These are phyloP conservation scores for Suillus tomentosus DNA, from an alignment of 768 basidiomycete species.

Conservation along the genomic window DNA sequence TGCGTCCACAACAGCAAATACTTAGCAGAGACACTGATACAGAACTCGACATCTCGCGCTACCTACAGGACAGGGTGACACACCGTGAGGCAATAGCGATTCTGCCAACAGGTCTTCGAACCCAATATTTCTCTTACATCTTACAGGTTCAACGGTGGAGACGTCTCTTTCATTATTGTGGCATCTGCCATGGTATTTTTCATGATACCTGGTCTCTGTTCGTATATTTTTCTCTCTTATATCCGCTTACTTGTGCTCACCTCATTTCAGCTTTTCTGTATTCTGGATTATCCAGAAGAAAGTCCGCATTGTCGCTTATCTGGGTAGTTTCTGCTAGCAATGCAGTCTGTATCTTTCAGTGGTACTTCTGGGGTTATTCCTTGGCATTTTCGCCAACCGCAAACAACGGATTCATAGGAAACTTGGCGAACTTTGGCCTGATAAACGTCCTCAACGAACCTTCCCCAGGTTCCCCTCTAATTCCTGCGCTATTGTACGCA, in stretches of 20 bases:
- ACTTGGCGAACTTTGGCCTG: constrained; percentile 81
- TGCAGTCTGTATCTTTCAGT: constrained; percentile 76
- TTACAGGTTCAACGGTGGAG: constrained; percentile 66
- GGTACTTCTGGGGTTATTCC: constrained; percentile 84
- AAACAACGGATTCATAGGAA: constrained; percentile 75
- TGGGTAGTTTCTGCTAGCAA: constrained; percentile 76
- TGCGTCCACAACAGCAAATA: constrained; percentile 13
- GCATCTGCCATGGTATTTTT: constrained; percentile 73
- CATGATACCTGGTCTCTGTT: constrained; percentile 78
- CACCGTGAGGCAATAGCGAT: constrained; percentile 25
- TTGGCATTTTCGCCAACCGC: constrained; percentile 81
- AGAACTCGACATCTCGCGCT: constrained; percentile 13
- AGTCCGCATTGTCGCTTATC: constrained; percentile 68
- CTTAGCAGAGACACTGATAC: background rate
- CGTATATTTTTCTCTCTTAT: constrained; percentile 14
- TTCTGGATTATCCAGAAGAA: constrained; percentile 73
- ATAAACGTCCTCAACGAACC: constrained; percentile 68
- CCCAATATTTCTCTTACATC: constrained; percentile 14
- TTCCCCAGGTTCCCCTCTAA: constrained; percentile 76
- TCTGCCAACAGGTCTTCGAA: constrained; percentile 3
- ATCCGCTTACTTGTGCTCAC: constrained; percentile 6
- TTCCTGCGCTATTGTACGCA: constrained; percentile 81
- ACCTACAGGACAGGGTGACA: constrained; percentile 18
- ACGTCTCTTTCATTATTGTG: constrained; percentile 69
- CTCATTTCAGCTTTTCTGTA: constrained; percentile 62